Percentiles rank a stretch among this genome's conserved stretches.
Conservation (phyloP, 2,329 filamentous ascomycete genomes). For the Bipolaris victoriae region DNA sequence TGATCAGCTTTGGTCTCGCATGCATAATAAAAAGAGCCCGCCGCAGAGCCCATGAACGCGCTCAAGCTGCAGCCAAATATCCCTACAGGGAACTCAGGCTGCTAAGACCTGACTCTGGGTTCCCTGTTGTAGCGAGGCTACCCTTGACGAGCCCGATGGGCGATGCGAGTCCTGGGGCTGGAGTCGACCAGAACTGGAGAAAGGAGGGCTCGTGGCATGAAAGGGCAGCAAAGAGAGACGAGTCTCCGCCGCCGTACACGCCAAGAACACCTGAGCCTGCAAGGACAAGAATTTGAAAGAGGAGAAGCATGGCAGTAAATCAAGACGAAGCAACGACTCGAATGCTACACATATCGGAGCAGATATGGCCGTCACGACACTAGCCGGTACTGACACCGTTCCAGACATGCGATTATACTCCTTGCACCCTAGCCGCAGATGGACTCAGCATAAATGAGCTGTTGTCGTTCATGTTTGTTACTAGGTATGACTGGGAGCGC, state of each 20-base stretch:
- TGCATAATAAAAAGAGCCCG: slow-evolving; percentile 13
- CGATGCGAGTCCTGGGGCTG: neutral
- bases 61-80: neutral
- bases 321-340: neutral
- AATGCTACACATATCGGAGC: neutral
- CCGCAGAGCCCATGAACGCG: neutral
- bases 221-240: neutral
- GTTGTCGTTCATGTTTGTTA: too few relatives aligned
- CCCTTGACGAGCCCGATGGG: neutral
- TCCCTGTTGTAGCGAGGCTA: neutral
- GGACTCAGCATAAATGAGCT: neutral
- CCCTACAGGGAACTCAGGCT: neutral
- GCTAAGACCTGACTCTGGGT: neutral
- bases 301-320: neutral
- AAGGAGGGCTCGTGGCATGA: slow-evolving; percentile 1
- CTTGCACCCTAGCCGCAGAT: neutral
- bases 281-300: slow-evolving; percentile 7
- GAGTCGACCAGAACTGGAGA: neutral
- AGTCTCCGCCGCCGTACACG: slow-evolving; percentile 23
- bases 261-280: slow-evolving; percentile 19
- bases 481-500: too few relatives aligned
- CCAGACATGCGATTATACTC: neutral
- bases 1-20: slow-evolving; percentile 22
- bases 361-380: too few relatives aligned
- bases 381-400: neutral